Evolutionary conservation across 169 alveolate genomes (phyloP).

Genomic region (Cyclospora cayetanensis): DNA sequence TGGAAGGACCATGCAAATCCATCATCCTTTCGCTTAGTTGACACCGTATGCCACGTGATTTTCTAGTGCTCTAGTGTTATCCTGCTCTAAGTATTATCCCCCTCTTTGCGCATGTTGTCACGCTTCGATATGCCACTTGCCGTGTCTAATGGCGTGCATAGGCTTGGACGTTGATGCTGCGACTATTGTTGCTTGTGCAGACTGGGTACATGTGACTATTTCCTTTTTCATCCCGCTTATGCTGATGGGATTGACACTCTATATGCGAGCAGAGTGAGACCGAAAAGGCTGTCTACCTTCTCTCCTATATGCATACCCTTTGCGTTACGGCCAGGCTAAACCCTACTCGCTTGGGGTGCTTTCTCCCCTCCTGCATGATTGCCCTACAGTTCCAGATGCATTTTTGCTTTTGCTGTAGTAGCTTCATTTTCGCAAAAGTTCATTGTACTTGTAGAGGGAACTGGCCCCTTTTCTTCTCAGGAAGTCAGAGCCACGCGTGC

Average conservation of each 20-base stretch:
- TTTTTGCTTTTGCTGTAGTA: neutral
- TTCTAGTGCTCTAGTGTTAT: no score
- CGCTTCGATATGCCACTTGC: no score
- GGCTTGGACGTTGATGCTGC: no score
- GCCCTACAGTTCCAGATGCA: neutral
- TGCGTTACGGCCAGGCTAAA: no score
- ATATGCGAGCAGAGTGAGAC: slow-evolving; percentile 52
- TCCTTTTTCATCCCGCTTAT: slow-evolving; percentile 40
- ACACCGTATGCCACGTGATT: no score
- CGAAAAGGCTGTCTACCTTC: neutral
- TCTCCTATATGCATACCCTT: neutral
- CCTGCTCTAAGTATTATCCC: neutral
- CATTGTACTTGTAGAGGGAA: neutral
- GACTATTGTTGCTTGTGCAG: slow-evolving; percentile 21
- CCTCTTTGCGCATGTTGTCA: neutral
- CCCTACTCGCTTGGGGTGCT: neutral
- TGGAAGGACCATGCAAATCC: no score
- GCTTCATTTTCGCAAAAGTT: neutral
- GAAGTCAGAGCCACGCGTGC: slow-evolving; percentile 58
- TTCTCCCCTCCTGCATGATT: neutral
- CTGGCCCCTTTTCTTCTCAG: neutral
- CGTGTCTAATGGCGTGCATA: no score
- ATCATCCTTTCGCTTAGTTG: no score
- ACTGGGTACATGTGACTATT: slow-evolving; percentile 56
- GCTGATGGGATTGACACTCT: slow-evolving; percentile 45